These are phyloP conservation scores for Marsdenia floribunda DNA, from an alignment of 257 asterid genomes.

Conservation along the genomic window DNA sequence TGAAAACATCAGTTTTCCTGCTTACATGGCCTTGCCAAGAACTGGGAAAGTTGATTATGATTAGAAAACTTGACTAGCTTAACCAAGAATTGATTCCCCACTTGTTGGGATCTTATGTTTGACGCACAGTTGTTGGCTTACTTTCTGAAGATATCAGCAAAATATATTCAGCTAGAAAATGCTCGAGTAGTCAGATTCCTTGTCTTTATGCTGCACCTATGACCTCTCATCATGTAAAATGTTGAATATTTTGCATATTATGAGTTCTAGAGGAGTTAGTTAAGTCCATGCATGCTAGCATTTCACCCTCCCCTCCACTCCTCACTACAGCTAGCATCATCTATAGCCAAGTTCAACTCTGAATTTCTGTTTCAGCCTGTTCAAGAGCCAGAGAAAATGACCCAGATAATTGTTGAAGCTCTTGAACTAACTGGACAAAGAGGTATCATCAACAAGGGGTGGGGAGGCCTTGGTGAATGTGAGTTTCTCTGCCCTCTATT, in stretches of 20 bases:
- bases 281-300: not conserved
- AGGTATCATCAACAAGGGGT: slow-evolving; percentile 93
- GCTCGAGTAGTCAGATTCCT: not conserved
- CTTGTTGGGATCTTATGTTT: not conserved
- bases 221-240: not conserved
- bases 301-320: not conserved
- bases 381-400: slow-evolving; percentile 93
- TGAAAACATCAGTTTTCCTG: not conserved
- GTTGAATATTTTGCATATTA: not conserved
- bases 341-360: slow-evolving; percentile 10
- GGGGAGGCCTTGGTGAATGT: slow-evolving; percentile 99
- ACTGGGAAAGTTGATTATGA: not conserved
- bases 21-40: not conserved
- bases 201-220: not conserved
- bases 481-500: slow-evolving; percentile 38
- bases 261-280: not conserved
- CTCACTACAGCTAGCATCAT: not conserved
- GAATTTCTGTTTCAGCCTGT: slow-evolving; percentile 63
- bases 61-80: not conserved
- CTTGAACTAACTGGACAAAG: slow-evolving; percentile 73
- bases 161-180: not conserved
- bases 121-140: not conserved
- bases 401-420: slow-evolving; percentile 78
- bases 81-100: not conserved
- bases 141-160: not conserved